These are phyloP conservation scores for Chrysopogon serrulatus DNA, from an alignment of 176 grass and related monocot genomes.

Conservation along the genomic window DNA sequence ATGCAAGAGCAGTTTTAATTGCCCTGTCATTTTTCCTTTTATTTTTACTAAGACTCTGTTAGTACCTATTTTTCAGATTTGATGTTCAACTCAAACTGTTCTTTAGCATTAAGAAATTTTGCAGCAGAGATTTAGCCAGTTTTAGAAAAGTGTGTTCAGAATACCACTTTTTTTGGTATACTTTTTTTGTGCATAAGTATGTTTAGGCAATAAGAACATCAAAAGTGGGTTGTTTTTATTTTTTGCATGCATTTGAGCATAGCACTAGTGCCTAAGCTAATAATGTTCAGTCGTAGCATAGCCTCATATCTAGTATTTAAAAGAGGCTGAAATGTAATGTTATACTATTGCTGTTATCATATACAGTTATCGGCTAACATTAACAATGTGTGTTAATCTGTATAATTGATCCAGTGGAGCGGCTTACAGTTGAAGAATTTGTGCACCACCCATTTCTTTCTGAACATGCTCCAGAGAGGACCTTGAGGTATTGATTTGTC, in stretches of 20 bases:
- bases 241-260: constrained; percentile 5
- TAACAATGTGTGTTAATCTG: constrained; percentile 6
- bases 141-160: background rate
- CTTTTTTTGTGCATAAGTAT: background rate
- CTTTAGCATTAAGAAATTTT: constrained; percentile 1
- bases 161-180: background rate
- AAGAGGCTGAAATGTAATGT: background rate
- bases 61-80: background rate
- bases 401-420: constrained; percentile 81
- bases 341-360: background rate
- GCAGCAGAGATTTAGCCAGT: background rate
- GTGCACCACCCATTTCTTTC: constrained; percentile 90
- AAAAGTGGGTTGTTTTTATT: background rate
- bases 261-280: background rate
- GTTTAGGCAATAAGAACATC: background rate
- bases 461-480: constrained; percentile 46
- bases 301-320: background rate
- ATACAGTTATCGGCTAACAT: background rate
- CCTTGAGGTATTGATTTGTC: constrained; percentile 46
- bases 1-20: constrained; percentile 12
- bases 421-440: constrained; percentile 92
- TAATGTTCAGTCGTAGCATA: background rate
- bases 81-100: background rate
- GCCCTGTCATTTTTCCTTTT: background rate
- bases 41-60: background rate